Percentiles rank a stretch among this genome's conserved stretches.
phyloP scores from a whole-genome alignment of 371 early-diverging fungal genomes.

The Chytridium lagenaria region DNA sequence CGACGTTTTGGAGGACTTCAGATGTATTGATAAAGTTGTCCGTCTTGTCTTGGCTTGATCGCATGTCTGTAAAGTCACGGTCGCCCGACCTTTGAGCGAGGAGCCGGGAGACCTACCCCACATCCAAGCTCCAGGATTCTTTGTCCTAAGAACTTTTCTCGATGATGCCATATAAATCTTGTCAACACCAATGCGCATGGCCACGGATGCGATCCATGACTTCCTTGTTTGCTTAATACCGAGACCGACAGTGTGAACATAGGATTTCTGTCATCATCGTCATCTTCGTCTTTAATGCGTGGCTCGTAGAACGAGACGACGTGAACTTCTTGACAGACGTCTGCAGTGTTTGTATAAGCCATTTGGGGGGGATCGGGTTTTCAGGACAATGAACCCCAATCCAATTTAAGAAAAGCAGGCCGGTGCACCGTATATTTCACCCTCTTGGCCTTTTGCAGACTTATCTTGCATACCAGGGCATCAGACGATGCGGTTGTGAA shows the following conservation, averaged over 20 bases:
- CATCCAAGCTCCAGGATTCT: constrained; percentile 44
- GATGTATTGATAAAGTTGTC: neutral
- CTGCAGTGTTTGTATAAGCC: too few relatives aligned
- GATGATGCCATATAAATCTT: neutral
- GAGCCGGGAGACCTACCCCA: constrained; percentile 42
- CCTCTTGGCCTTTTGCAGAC: too few relatives aligned
- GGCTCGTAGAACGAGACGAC: too few relatives aligned
- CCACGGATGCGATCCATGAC: constrained; percentile 20
- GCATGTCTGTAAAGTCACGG: constrained; percentile 18
- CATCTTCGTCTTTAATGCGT: too few relatives aligned
- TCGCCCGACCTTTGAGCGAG: constrained; percentile 27
- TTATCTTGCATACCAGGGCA: too few relatives aligned
- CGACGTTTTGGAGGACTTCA: constrained; percentile 11
- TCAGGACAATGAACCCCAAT: too few relatives aligned
- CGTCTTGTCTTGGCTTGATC: neutral
- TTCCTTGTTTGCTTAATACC: neutral
- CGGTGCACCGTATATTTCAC: too few relatives aligned
- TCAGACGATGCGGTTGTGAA: too few relatives aligned
- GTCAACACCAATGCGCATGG: neutral
- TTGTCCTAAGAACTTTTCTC: neutral
- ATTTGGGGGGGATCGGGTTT: too few relatives aligned
- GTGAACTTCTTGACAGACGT: too few relatives aligned
- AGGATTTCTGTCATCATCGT: too few relatives aligned
- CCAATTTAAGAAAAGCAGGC: too few relatives aligned
- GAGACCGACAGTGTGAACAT: neutral